These are phyloP conservation scores for Tricholoma bakamatsutake DNA, from an alignment of 768 basidiomycete genomes.

Conservation along the genomic window DNA sequence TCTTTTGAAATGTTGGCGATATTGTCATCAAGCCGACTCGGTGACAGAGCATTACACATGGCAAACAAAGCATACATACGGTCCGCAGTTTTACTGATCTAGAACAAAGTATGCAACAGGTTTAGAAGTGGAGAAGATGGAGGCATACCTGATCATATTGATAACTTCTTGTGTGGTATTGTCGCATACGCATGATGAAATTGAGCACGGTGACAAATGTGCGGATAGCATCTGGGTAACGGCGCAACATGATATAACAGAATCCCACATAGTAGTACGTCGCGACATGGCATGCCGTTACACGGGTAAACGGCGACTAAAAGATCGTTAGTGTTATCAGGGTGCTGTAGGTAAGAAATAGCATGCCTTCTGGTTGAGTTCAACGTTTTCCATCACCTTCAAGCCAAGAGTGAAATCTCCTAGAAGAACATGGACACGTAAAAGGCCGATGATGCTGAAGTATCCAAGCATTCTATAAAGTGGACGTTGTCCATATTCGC, in stretches of 20 bases:
- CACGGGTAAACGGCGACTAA: conserved; percentile 85
- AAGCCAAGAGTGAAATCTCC: conserved; percentile 95
- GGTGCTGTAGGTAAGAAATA: neutral
- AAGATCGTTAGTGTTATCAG: conserved; percentile 8
- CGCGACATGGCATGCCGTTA: conserved; percentile 95
- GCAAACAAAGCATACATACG: conserved; percentile 97
- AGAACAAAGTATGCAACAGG: neutral
- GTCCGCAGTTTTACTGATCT: conserved; percentile 98
- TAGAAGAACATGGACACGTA: conserved; percentile 92
- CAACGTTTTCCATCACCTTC: conserved; percentile 92
- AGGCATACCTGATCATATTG: conserved; percentile 84
- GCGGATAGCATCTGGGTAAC: conserved; percentile 94
- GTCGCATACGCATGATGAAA: conserved; percentile 93
- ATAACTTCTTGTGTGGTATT: conserved; percentile 94
- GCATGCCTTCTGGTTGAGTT: conserved; percentile 79
- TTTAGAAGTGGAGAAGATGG: neutral
- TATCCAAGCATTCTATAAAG: conserved; percentile 95
- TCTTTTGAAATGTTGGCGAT: conserved; percentile 92
- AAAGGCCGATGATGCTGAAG: conserved; percentile 91
- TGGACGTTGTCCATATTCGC: conserved; percentile 87
- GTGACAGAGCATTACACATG: conserved; percentile 88
- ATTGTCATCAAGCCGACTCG: conserved; percentile 89
- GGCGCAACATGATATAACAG: conserved; percentile 91
- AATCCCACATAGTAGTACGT: conserved; percentile 96
- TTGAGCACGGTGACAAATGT: conserved; percentile 90